Conservation (phyloP, 2,329 filamentous ascomycete genomes). For the Alternaria novae-zelandiae region DNA sequence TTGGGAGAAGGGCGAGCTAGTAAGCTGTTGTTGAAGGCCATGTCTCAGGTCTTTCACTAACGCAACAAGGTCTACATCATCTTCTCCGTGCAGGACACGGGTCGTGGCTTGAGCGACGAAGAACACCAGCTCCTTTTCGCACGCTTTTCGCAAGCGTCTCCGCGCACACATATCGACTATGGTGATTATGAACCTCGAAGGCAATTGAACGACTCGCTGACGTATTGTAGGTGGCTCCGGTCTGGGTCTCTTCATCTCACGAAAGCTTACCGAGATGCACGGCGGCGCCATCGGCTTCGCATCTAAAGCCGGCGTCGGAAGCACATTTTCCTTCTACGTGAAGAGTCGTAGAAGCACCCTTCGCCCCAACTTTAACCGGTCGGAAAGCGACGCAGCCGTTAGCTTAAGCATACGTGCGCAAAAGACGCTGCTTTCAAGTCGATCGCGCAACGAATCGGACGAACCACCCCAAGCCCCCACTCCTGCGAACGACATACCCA, state of each 20-base stretch:
- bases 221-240: conserved; percentile 29
- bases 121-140: conserved; percentile 46
- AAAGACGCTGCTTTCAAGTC: conserved; percentile 8
- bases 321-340: conserved; percentile 44
- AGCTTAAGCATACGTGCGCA: conserved; percentile 19
- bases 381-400: conserved; percentile 9
- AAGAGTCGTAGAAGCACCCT: conserved; percentile 23
- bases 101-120: conserved; percentile 46
- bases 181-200: not conserved
- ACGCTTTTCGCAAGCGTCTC: conserved; percentile 41
- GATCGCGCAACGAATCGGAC: conserved; percentile 9
- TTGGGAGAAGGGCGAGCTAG: conserved; percentile 40
- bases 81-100: conserved; percentile 49
- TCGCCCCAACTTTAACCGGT: conserved; percentile 7
- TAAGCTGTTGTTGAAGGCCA: not conserved
- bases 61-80: conserved; percentile 44
- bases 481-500: conserved; percentile 1
- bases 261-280: conserved; percentile 39
- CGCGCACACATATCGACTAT: conserved; percentile 48
- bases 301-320: conserved; percentile 30
- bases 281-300: conserved; percentile 40
- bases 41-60: not conserved
- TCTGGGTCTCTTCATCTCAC: conserved; percentile 42
- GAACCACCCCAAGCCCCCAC: not conserved
- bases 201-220: not conserved